These are phyloP conservation scores for Westerdykella aurantiaca DNA, from an alignment of 2,329 filamentous ascomycete genomes.

Conservation along the genomic window DNA sequence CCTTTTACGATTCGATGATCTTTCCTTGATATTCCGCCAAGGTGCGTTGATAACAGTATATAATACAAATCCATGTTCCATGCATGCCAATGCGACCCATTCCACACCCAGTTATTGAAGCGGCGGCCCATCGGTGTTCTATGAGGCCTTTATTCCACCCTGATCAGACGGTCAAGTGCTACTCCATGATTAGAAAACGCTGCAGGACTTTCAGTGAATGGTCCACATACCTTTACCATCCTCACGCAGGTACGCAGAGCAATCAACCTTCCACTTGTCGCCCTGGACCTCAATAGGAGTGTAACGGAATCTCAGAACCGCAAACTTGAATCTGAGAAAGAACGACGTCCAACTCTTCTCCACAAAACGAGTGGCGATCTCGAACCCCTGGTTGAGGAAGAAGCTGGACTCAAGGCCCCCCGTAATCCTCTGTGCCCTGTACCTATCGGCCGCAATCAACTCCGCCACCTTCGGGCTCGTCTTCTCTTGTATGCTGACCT, in stretches of 20 bases:
- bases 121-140: no score
- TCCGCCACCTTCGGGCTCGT: slow-evolving; percentile 27
- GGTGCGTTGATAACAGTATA: no score
- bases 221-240: slow-evolving; percentile 29
- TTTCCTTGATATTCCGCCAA: no score
- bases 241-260: slow-evolving; percentile 28
- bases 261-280: slow-evolving; percentile 35
- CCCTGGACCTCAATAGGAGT: slow-evolving; percentile 25
- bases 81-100: no score
- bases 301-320: slow-evolving; percentile 29
- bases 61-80: no score
- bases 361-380: slow-evolving; percentile 25
- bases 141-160: slow-evolving; percentile 14
- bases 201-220: background rate
- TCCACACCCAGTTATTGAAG: no score
- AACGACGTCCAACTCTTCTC: slow-evolving; percentile 35
- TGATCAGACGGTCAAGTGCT: slow-evolving; percentile 31
- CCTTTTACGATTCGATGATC: no score
- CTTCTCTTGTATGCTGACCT: slow-evolving; percentile 28
- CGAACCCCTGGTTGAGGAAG: slow-evolving; percentile 20
- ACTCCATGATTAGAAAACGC: slow-evolving; percentile 5
- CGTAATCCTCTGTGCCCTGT: slow-evolving; percentile 20
- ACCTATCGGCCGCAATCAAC: slow-evolving; percentile 26
- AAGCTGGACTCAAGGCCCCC: slow-evolving; percentile 23
- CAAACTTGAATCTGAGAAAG: slow-evolving; percentile 32